These are phyloP conservation scores for Lecanicillium sp. DNA, from an alignment of 2,329 filamentous ascomycete species.

Conservation along the genomic window DNA sequence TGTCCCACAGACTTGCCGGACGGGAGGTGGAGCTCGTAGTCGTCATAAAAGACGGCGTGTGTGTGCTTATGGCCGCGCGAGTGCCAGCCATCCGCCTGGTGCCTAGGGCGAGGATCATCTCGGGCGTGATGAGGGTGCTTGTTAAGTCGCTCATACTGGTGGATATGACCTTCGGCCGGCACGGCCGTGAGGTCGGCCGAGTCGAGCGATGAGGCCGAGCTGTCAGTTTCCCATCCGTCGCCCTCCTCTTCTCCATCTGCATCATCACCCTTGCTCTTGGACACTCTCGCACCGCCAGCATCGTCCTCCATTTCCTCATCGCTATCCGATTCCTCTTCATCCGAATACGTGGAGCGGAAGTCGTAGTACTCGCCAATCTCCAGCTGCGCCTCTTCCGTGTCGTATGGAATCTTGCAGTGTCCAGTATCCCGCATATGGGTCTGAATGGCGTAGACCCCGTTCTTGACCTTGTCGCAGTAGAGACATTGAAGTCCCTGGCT, in stretches of 20 bases:
- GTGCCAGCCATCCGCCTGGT: conserved; percentile 69
- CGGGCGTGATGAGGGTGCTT: conserved; percentile 70
- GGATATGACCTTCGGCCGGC: conserved; percentile 62
- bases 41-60: conserved; percentile 77
- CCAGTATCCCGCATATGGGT: conserved; percentile 97
- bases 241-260: conserved; percentile 48
- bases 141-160: conserved; percentile 64
- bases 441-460: conserved; percentile 71
- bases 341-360: conserved; percentile 91
- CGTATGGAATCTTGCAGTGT: conserved; percentile 94
- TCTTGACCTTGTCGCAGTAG: conserved; percentile 76
- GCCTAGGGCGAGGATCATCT: conserved; percentile 62
- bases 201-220: conserved; percentile 78
- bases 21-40: conserved; percentile 88
- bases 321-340: conserved; percentile 59
- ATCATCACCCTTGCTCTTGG: conserved; percentile 40
- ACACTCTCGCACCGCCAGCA: conserved; percentile 51
- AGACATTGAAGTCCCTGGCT: conserved; percentile 76
- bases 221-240: conserved; percentile 94
- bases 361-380: conserved; percentile 97
- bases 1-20: conserved; percentile 86
- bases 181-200: conserved; percentile 76
- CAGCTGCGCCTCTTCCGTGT: conserved; percentile 79
- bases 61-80: conserved; percentile 70
- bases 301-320: conserved; percentile 41